These are phyloP conservation scores for Aureobasidium sp. DNA, from an alignment of 2,329 filamentous ascomycete genomes.

Conservation along the genomic window DNA sequence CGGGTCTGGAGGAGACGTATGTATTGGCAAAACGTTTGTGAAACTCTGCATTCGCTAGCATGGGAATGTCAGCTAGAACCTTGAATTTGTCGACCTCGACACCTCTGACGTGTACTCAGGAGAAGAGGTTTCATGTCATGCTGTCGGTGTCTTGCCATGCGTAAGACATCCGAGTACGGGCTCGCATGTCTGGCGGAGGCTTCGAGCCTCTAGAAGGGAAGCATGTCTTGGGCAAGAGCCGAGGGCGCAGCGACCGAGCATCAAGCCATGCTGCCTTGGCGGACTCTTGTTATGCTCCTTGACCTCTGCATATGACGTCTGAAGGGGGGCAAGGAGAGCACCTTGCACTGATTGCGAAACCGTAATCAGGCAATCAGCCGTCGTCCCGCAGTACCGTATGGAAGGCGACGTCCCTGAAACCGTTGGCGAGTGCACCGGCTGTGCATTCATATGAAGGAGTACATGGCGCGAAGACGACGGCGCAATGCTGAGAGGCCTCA, in stretches of 20 bases:
- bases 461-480: slow-evolving; percentile 7
- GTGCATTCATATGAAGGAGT: slow-evolving; percentile 12
- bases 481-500: neutral
- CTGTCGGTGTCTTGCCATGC: neutral
- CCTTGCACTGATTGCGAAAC: slow-evolving; percentile 12
- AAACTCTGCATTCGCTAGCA: slow-evolving; percentile 15
- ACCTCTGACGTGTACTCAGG: slow-evolving; percentile 7
- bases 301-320: slow-evolving; percentile 2
- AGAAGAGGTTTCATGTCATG: neutral
- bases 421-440: slow-evolving; percentile 6
- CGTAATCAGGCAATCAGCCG: slow-evolving; percentile 12
- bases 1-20: slow-evolving; percentile 7
- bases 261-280: slow-evolving; percentile 5
- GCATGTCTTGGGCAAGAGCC: slow-evolving; percentile 3
- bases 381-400: slow-evolving; percentile 4
- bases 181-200: neutral
- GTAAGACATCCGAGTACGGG: slow-evolving; percentile 1
- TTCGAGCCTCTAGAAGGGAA: neutral
- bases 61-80: slow-evolving; percentile 13
- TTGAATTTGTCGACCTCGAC: neutral
- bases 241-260: neutral
- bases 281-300: neutral
- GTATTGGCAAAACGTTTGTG: slow-evolving; percentile 16
- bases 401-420: slow-evolving; percentile 13
- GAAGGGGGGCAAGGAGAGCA: slow-evolving; percentile 10